Percentiles rank a stretch among this genome's conserved stretches.
phyloP scores from a whole-genome alignment of 164 flowering plant genomes.

The Malania oleifera region DNA sequence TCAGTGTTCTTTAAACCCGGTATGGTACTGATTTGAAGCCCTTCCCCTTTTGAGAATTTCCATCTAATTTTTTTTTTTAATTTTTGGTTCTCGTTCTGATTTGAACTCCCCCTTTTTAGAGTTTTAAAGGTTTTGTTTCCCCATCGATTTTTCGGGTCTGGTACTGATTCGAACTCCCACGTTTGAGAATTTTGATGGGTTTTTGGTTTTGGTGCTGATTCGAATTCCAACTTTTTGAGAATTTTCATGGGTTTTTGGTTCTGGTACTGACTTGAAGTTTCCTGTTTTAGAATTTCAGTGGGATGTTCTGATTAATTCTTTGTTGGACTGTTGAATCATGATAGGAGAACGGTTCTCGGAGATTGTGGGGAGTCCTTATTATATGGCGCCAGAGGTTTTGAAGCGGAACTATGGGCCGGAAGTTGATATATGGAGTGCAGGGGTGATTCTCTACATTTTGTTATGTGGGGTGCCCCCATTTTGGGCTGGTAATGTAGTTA shows the following conservation, averaged over 20 bases:
- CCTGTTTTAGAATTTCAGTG: background rate
- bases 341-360: constrained; percentile 68
- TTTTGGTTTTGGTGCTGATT: constrained; percentile 12
- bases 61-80: too few species aligned
- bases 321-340: background rate
- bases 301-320: background rate
- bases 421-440: constrained; percentile 88
- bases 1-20: constrained; percentile 86
- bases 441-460: constrained; percentile 76
- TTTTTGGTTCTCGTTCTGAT: too few species aligned
- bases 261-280: background rate
- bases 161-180: too few species aligned
- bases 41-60: too few species aligned
- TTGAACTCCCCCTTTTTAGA: too few species aligned
- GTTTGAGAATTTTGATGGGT: constrained; percentile 1
- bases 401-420: constrained; percentile 90
- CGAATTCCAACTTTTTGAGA: too few species aligned
- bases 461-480: constrained; percentile 93
- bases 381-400: constrained; percentile 98
- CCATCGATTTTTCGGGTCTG: too few species aligned
- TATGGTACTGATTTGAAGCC: constrained; percentile 9
- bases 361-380: constrained; percentile 98
- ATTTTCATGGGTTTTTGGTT: background rate
- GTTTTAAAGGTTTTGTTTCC: too few species aligned
- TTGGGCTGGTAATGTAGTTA: constrained; percentile 67